phyloP scores from a whole-genome alignment of 768 basidiomycete genomes.

The Auriscalpium microsporum region DNA sequence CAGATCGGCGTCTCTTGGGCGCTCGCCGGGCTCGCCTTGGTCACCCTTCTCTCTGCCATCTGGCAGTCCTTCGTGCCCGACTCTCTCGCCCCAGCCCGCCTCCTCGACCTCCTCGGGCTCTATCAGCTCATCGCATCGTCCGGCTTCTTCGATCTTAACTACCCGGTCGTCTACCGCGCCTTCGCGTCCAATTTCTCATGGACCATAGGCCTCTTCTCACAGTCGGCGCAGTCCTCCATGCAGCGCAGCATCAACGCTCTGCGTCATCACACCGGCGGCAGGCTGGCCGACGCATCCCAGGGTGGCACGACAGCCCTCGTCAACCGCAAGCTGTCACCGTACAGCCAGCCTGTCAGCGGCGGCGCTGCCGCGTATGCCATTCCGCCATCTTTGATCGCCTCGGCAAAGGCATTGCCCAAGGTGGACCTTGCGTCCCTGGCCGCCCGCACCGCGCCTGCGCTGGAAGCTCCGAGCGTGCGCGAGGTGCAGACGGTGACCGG shows the following conservation, averaged over 20 bases:
- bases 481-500: conserved; percentile 61
- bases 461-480: conserved; percentile 11
- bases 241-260: conserved; percentile 75
- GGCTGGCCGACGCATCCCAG: conserved; percentile 49
- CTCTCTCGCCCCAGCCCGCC: conserved; percentile 60
- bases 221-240: conserved; percentile 45
- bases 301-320: conserved; percentile 65
- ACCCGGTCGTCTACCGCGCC: conserved; percentile 73
- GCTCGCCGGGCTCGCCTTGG: conserved; percentile 55
- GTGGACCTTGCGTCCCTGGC: conserved; percentile 10
- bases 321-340: conserved; percentile 76
- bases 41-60: conserved; percentile 46
- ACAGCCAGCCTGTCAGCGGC: conserved; percentile 33
- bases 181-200: conserved; percentile 86
- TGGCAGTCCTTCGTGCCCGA: conserved; percentile 50
- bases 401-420: conserved; percentile 12
- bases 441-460: background rate
- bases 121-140: conserved; percentile 81
- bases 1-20: conserved; percentile 73
- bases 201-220: conserved; percentile 69
- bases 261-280: conserved; percentile 77
- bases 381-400: conserved; percentile 3
- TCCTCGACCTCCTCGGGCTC: conserved; percentile 75
- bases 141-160: conserved; percentile 77
- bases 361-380: background rate